Percentiles rank a stretch among this genome's conserved stretches.
Conservation (phyloP, 75 land plant species). For the Cunninghamia lanceolata region DNA sequence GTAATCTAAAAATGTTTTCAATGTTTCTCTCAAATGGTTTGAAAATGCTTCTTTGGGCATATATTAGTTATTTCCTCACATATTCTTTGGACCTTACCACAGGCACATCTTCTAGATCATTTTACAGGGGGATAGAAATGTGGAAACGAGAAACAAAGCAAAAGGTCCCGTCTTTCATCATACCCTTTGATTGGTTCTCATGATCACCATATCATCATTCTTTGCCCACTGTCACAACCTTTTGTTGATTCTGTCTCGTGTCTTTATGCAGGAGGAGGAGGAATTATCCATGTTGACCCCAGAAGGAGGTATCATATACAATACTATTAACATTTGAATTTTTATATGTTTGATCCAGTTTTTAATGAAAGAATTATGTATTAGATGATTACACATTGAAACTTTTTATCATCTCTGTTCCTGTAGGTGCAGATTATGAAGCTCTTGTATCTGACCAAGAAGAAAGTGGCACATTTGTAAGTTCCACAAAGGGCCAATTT, state of each 20-base stretch:
- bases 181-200: background rate
- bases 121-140: conserved; percentile 56
- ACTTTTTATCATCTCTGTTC: conserved; percentile 17
- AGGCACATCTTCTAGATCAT: conserved; percentile 76
- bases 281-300: background rate
- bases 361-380: background rate
- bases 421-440: conserved; percentile 39
- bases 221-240: background rate
- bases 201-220: background rate
- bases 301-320: background rate
- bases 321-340: background rate
- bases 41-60: background rate
- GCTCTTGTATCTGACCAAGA: conserved; percentile 39
- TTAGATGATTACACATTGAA: background rate
- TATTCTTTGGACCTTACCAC: background rate
- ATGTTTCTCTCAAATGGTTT: conserved; percentile 5
- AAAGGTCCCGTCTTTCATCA: conserved; percentile 24
- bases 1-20: background rate
- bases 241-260: background rate
- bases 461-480: conserved; percentile 36
- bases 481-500: conserved; percentile 1
- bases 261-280: background rate
- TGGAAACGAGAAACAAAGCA: conserved; percentile 66
- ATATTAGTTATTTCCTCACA: background rate
- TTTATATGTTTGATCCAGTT: background rate